Evolutionary conservation across 2,329 filamentous ascomycete genomes (phyloP), one percentile per base, ranked within the genome.

Genomic region (Ophiostoma angusticollis): DNA sequence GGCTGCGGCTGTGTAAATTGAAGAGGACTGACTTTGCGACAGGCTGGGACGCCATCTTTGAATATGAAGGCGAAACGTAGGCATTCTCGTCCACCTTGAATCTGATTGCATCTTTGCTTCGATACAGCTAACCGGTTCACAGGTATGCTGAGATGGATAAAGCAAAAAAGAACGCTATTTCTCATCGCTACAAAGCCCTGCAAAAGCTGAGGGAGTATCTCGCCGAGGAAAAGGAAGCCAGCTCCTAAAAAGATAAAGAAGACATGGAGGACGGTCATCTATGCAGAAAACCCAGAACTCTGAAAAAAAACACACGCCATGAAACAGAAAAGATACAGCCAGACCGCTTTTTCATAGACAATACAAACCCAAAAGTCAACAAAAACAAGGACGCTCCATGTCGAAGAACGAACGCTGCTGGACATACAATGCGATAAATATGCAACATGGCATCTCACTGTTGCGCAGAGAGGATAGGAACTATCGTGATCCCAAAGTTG

Each of bases 41-140:
- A 93, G 87, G 89, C 32, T 98, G 91, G 91, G 91, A 98, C 58
- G 77, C 91, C 2, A 80, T 93, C 47, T 98, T 98, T 52, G 91
- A 98, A 62, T 89, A 93, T 50, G 72, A 93, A 47, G 87, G 87
- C 30, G 67, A 84, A 61, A 98, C 91, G 64, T 75, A 58, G 54
- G 70, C 33, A 29, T 35, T 9, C 24, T 6, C n/a, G n/a, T n/a
- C n/a, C n/a, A n/a, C n/a, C n/a, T n/a, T n/a, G n/a, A n/a, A n/a
- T n/a, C n/a, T n/a, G n/a, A n/a, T n/a, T n/a, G n/a, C n/a, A n/a
- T n/a, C n/a, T n/a, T n/a, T n/a, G n/a, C n/a, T n/a, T n/a, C n/a
- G n/a, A n/a, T n/a, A n/a, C n/a, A 11, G 19, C 35, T 48, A 25
- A 44, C 33, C 16, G 5, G 40, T 12, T n/a, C 6, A 46, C 31